Evolutionary conservation across 1,284 basidiomycete species (phyloP).

Genomic region (Pisolithus thermaeus): DNA sequence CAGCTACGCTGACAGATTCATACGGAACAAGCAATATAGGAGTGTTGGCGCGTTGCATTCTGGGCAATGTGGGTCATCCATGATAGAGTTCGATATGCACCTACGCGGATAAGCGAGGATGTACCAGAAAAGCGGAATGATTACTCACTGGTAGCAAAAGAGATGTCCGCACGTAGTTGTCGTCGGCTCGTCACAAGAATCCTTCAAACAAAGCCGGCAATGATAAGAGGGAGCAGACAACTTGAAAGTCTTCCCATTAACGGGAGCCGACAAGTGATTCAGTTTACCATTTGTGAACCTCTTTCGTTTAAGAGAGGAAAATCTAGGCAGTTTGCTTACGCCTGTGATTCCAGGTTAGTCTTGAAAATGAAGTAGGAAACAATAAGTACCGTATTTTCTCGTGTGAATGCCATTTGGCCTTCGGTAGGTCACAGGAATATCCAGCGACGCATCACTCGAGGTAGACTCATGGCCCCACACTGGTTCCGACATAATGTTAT

Average conservation of each 20-base stretch:
- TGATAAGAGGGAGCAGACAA: slow-evolving; percentile 22
- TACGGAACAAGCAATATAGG: slow-evolving; percentile 30
- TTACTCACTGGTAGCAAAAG: slow-evolving; percentile 29
- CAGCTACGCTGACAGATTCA: slow-evolving; percentile 21
- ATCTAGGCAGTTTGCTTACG: slow-evolving; percentile 27
- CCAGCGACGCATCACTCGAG: slow-evolving; percentile 28
- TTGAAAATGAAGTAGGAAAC: neutral
- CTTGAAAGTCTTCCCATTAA: neutral
- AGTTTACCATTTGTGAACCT: slow-evolving; percentile 14
- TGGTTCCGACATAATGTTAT: slow-evolving; percentile 27
- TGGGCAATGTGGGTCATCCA: slow-evolving; percentile 26
- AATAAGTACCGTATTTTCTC: slow-evolving; percentile 16
- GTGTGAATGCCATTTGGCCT: slow-evolving; percentile 9
- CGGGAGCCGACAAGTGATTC: neutral
- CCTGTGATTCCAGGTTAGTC: slow-evolving; percentile 14
- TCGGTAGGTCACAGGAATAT: slow-evolving; percentile 18
- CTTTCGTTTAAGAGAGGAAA: slow-evolving; percentile 24
- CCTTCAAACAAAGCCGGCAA: slow-evolving; percentile 26
- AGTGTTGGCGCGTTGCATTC: slow-evolving; percentile 28
- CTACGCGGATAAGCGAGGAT: slow-evolving; percentile 13
- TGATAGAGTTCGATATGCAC: slow-evolving; percentile 26
- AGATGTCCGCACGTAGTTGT: slow-evolving; percentile 31
- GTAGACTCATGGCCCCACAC: slow-evolving; percentile 28
- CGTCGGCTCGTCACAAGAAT: slow-evolving; percentile 30
- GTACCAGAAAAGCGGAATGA: neutral